Base-by-base conservation (phyloP, 164 flowering plant genomes). In the Magnolia changhungtana region DNA sequence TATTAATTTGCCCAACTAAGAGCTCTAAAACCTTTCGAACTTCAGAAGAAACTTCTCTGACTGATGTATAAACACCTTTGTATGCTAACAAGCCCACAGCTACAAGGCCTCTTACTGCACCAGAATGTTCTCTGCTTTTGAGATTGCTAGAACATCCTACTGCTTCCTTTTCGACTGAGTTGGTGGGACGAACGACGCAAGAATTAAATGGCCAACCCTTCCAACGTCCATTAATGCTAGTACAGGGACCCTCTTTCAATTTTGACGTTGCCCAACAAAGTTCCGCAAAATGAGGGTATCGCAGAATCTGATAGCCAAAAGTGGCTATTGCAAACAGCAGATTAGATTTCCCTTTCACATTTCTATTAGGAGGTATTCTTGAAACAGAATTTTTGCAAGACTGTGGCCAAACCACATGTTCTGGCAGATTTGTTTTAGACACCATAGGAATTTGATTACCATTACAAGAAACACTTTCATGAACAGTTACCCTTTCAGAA, bases 251-350 rank as follows among this genome's bases (percentile, higher is more conserved):
- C 77, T 90, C 97, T 83, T 88, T 96, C 73, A 96, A 79, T 79
- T 96, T 96, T 74, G 99, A 96, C 71, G 99, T 92, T 31, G 89
- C 87, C 99, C 98, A 96, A 89, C 98, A 94, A 76, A 96, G 97
- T 74, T 92, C 98, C 63, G 98, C 89, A 87, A 96, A 96, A 84
- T 96, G 97, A 75, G 99, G 97, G 84, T 90, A 96, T 51, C 84
- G 86, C 66, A 96, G 83, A 75, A 96, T 88, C 82, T 96, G 99
- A 86, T 88, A 90, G 73, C 99, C 99, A 87, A 94, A 84, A 50
- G 94, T 82, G 63, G 94, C 87, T 82, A 94, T 85, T 61, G 97
- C 94, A 11, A 87, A 67, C 50, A 85, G 20, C 84, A 91, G 81
- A 79, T 68, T 88, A 63, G 98, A 86, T 81, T 87, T 92, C 75